phyloP scores from a whole-genome alignment of 2,329 filamentous ascomycete genomes.

The Aplosporella prunicola region DNA sequence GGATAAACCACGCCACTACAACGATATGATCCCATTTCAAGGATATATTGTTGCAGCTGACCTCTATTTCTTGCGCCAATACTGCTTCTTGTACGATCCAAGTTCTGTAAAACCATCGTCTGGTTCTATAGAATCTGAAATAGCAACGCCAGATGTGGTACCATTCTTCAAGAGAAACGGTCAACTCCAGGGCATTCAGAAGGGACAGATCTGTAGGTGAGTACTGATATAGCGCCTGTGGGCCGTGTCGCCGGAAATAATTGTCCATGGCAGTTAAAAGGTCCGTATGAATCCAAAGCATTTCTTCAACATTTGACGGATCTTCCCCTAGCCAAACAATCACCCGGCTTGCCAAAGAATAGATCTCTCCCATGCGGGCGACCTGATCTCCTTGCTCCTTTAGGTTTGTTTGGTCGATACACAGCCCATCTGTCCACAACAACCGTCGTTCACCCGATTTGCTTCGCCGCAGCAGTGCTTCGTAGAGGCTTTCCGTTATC shows the following conservation, averaged over 20 bases:
- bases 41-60: not conserved
- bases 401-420: slow-evolving; percentile 13
- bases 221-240: not conserved
- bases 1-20: not conserved
- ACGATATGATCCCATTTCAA: not conserved
- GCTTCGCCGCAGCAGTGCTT: not conserved
- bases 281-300: not conserved
- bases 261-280: not conserved
- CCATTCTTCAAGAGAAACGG: not conserved
- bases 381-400: slow-evolving; percentile 11
- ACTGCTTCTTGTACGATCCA: not conserved
- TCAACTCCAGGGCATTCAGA: not conserved
- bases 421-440: slow-evolving; percentile 14
- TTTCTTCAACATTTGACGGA: not conserved
- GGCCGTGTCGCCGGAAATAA: not conserved
- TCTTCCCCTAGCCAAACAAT: slow-evolving; percentile 13
- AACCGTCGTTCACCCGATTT: not conserved
- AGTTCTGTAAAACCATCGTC: not conserved
- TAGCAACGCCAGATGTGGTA: not conserved
- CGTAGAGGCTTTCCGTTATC: slow-evolving; percentile 5
- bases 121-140: not conserved
- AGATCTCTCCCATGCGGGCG: slow-evolving; percentile 13
- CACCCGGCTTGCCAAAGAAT: slow-evolving; percentile 5
- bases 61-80: not conserved
- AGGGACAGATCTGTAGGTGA: not conserved